Percentiles rank a stretch among this genome's conserved stretches.
Conservation (phyloP, 2,329 filamentous ascomycete species). For the Grosmannia serpens region DNA sequence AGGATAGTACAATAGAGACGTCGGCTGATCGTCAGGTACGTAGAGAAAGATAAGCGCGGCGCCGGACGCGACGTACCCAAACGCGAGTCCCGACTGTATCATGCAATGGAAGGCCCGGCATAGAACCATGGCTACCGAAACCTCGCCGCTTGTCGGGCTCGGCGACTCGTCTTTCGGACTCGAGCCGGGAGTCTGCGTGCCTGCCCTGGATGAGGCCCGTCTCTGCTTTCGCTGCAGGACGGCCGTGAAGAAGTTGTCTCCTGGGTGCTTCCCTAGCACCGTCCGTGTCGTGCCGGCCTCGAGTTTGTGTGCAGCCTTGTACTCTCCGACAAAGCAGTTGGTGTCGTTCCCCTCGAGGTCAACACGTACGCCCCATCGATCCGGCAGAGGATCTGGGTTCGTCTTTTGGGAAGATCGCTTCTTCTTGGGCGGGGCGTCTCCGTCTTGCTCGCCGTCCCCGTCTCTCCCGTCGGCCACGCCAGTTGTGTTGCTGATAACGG, state of each 20-base stretch:
- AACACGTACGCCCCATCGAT: neutral
- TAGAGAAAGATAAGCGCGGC: neutral
- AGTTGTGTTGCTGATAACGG: no score
- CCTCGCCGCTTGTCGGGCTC: neutral
- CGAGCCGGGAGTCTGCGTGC: no score
- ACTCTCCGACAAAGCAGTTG: conserved; percentile 1
- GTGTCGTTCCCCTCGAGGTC: neutral
- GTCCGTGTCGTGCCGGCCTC: neutral
- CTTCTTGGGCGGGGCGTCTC: neutral
- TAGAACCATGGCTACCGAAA: no score
- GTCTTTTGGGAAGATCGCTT: neutral
- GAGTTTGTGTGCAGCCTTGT: neutral
- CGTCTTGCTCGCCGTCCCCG: neutral
- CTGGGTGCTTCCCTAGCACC: neutral
- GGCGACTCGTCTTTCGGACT: neutral
- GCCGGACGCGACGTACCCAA: neutral
- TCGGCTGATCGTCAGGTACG: neutral
- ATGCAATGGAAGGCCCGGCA: no score
- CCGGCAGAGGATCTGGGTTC: neutral
- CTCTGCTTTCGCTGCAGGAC: neutral
- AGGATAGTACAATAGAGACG: neutral
- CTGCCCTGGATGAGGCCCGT: neutral
- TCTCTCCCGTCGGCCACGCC: no score
- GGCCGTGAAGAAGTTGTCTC: neutral
- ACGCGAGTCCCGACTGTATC: neutral